Conservation (phyloP, 768 basidiomycete genomes). For the Mycena pura region DNA sequence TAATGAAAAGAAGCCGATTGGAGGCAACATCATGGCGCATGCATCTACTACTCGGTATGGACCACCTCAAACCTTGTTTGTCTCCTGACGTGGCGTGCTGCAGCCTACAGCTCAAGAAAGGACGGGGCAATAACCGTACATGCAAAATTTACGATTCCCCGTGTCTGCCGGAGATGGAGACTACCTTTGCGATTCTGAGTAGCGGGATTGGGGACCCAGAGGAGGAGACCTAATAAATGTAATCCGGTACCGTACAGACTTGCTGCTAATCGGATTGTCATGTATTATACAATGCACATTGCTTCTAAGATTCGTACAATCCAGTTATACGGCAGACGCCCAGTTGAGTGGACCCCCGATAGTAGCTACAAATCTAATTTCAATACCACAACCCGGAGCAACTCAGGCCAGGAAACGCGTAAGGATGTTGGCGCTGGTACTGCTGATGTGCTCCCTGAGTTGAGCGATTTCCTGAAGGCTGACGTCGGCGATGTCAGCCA, state of each 20-base stretch:
- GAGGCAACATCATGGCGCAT: constrained; percentile 99
- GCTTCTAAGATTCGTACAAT: constrained; percentile 33
- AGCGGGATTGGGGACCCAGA: constrained; percentile 96
- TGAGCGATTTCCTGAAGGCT: constrained; percentile 79
- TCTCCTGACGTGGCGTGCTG: constrained; percentile 16
- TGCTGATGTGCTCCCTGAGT: constrained; percentile 78
- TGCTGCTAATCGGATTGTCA: constrained; percentile 30
- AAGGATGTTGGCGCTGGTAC: constrained; percentile 86
- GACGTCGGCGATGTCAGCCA: constrained; percentile 96
- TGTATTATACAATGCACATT: constrained; percentile 30
- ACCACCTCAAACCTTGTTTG: constrained; percentile 6
- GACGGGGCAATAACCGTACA: constrained; percentile 87
- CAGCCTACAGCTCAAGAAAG: constrained; percentile 91
- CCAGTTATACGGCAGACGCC: constrained; percentile 59
- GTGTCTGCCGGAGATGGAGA: constrained; percentile 95
- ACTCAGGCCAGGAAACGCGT: constrained; percentile 79
- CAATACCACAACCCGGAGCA: neutral
- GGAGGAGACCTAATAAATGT: constrained; percentile 66
- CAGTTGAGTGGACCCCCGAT: constrained; percentile 44
- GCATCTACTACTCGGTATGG: constrained; percentile 93
- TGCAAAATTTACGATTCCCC: constrained; percentile 99
- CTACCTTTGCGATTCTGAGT: constrained; percentile 89
- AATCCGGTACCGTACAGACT: constrained; percentile 5
- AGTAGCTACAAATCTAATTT: constrained; percentile 33
- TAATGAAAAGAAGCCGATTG: constrained; percentile 98